Evolutionary conservation across 2,329 filamentous ascomycete species (phyloP).

Genomic region (Chrysosporium keratinophilum): DNA sequence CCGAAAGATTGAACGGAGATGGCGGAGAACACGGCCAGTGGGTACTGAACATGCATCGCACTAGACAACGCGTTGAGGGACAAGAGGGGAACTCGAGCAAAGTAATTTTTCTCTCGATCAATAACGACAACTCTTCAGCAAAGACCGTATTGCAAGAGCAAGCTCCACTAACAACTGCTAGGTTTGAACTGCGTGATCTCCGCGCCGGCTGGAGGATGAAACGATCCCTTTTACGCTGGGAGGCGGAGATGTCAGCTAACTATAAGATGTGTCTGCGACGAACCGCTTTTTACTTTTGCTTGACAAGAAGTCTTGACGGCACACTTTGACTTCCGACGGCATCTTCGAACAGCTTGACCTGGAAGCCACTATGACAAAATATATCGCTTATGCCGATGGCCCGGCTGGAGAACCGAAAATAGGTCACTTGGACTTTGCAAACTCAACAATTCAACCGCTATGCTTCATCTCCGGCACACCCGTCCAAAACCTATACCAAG

Average conservation of each 20-base stretch:
- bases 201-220: no score
- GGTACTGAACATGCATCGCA: not conserved
- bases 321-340: not conserved
- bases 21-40: conserved; percentile 1
- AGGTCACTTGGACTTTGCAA: conserved; percentile 34
- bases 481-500: conserved; percentile 41
- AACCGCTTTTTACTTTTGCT: not conserved
- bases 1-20: not conserved
- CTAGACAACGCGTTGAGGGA: no score
- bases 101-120: no score
- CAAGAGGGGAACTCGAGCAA: no score
- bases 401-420: conserved; percentile 23
- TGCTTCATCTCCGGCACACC: conserved; percentile 40
- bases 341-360: not conserved
- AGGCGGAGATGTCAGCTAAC: not conserved
- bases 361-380: conserved; percentile 27
- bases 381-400: conserved; percentile 27
- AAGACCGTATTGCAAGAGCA: no score
- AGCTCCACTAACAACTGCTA: no score
- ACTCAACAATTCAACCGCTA: conserved; percentile 35
- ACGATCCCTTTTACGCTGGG: no score
- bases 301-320: not conserved
- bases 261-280: not conserved
- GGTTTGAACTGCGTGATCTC: no score
- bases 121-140: no score